A percentile compares a stretch with the other conserved stretches of the same genome.
Evolutionary conservation across 371 early-diverging fungal species (phyloP).

Genomic region (Syncephalastrum contaminatum): DNA sequence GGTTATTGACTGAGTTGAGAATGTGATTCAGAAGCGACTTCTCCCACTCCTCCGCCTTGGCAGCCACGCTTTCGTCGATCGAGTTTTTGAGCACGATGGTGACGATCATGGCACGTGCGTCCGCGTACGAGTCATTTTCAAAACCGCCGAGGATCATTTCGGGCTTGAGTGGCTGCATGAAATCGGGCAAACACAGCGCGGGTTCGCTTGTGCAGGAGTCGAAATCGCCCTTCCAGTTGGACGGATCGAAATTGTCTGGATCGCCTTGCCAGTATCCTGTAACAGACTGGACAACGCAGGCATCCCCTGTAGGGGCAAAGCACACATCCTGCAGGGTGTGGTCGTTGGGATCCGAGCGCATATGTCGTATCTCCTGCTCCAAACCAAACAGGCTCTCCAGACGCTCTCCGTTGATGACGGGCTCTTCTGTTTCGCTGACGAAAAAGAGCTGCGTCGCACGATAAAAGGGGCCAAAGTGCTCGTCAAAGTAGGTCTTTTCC

Average conservation of each 20-base stretch:
- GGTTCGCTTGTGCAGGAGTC: slow-evolving; percentile 56
- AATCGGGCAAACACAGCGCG: slow-evolving; percentile 62
- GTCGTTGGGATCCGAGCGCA: slow-evolving; percentile 36
- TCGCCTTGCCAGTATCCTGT: slow-evolving; percentile 77
- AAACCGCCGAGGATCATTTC: slow-evolving; percentile 72
- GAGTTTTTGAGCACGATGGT: slow-evolving; percentile 70
- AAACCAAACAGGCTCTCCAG: slow-evolving; percentile 53
- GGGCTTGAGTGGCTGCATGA: slow-evolving; percentile 68
- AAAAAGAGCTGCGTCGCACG: slow-evolving; percentile 72
- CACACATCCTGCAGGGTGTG: slow-evolving; percentile 64
- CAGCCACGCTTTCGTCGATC: slow-evolving; percentile 33
- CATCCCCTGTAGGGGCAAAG: slow-evolving; percentile 65
- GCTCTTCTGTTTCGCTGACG: slow-evolving; percentile 35
- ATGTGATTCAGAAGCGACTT: slow-evolving; percentile 44
- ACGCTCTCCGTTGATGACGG: slow-evolving; percentile 50
- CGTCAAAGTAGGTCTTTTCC: slow-evolving; percentile 69
- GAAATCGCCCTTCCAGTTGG: slow-evolving; percentile 47
- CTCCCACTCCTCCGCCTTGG: slow-evolving; percentile 68
- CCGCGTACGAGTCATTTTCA: slow-evolving; percentile 34
- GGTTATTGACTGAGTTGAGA: slow-evolving; percentile 32
- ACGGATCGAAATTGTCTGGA: slow-evolving; percentile 43
- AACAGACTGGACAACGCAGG: slow-evolving; percentile 70
- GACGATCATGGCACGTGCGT: slow-evolving; percentile 61
- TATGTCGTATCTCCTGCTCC: slow-evolving; percentile 48
- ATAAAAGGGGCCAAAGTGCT: slow-evolving; percentile 73